Percentiles rank a stretch among this genome's conserved stretches.
Conservation (phyloP, 2,329 filamentous ascomycete species). For the Achaetomium macrosporum region DNA sequence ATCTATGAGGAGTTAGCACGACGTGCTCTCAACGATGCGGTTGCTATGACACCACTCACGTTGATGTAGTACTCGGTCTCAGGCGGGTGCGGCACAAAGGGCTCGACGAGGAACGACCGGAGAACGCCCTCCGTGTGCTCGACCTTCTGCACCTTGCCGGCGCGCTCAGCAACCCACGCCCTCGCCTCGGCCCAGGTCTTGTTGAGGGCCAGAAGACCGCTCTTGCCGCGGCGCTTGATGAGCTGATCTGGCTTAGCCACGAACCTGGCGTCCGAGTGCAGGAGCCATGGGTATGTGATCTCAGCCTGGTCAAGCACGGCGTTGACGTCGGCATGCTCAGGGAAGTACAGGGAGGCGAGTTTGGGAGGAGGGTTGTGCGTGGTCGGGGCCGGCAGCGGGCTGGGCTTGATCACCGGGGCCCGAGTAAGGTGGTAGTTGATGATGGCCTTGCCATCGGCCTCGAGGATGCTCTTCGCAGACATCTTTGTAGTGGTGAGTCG, state of each 20-base stretch:
- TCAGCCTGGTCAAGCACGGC: constrained; percentile 92
- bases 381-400: constrained; percentile 74
- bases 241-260: constrained; percentile 99
- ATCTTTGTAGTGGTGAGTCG: constrained; percentile 42
- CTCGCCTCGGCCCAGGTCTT: constrained; percentile 93
- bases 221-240: constrained; percentile 99
- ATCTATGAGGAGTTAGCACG: constrained; percentile 44
- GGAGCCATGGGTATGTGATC: constrained; percentile 93
- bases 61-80: constrained; percentile 99
- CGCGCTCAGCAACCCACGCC: constrained; percentile 88
- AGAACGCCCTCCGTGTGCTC: constrained; percentile 85
- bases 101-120: constrained; percentile 95
- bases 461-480: constrained; percentile 95
- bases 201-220: constrained; percentile 90
- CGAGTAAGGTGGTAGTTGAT: constrained; percentile 99
- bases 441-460: constrained; percentile 99
- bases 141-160: constrained; percentile 87
- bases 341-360: constrained; percentile 88
- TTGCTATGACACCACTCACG: constrained; percentile 29
- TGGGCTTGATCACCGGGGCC: constrained; percentile 95
- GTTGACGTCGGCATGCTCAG: constrained; percentile 76
- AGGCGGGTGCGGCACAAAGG: constrained; percentile 91
- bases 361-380: constrained; percentile 91
- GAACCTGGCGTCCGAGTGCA: constrained; percentile 77
- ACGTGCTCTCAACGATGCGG: background rate